Evolutionary conservation across 768 basidiomycete genomes (phyloP).

Genomic region (Mycena galericulata): DNA sequence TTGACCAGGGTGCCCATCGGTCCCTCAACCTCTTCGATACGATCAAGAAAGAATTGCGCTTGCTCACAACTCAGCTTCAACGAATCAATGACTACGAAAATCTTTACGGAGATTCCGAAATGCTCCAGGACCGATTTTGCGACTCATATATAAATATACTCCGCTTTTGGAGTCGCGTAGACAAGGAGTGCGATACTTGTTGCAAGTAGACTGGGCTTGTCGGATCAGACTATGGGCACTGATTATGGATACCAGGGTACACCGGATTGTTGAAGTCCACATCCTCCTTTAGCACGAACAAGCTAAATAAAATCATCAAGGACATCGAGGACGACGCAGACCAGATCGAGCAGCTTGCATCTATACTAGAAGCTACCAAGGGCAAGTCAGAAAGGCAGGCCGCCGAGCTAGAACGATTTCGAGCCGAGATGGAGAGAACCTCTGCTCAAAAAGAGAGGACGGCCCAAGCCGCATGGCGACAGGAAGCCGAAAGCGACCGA

Average conservation of each 20-base stretch:
- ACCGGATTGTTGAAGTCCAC: constrained; percentile 5
- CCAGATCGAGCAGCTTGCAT: constrained; percentile 20
- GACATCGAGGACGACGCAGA: constrained; percentile 26
- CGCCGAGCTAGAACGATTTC: constrained; percentile 20
- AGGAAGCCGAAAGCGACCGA: constrained; percentile 1
- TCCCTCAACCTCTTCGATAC: constrained; percentile 36
- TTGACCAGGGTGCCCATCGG: constrained; percentile 30
- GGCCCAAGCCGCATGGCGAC: constrained; percentile 5
- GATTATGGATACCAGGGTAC: neutral
- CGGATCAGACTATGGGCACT: neutral
- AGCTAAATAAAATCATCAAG: constrained; percentile 28
- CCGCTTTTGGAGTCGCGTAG: constrained; percentile 39
- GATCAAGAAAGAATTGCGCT: constrained; percentile 33
- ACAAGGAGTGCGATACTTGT: constrained; percentile 36
- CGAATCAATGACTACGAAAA: constrained; percentile 30
- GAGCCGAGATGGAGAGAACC: constrained; percentile 18
- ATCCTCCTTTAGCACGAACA: constrained; percentile 22
- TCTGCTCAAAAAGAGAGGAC: constrained; percentile 28
- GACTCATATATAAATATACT: constrained; percentile 37
- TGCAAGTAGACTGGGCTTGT: neutral
- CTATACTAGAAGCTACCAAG: constrained; percentile 28
- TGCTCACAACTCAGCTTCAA: constrained; percentile 28
- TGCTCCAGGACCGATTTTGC: constrained; percentile 31
- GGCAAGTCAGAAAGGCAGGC: constrained; percentile 29
- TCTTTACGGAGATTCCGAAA: constrained; percentile 34